phyloP scores from a whole-genome alignment of 2,329 filamentous ascomycete species.

The Colletotrichum sp. region DNA sequence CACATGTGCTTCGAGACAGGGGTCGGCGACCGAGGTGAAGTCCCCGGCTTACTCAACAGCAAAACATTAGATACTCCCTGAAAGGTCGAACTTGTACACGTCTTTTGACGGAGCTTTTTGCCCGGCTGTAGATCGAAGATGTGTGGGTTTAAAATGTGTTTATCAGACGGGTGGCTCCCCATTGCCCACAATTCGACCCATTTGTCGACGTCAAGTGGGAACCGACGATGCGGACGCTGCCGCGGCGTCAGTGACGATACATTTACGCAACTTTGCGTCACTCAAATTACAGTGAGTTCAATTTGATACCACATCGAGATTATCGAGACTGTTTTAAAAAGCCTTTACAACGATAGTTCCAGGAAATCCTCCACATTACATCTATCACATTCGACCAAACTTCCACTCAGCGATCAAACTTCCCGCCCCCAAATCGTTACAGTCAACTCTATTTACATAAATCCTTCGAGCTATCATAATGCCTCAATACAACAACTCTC shows the following conservation, averaged over 20 bases:
- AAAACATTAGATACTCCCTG: not conserved
- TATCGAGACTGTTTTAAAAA: not conserved
- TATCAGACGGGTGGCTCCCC: not conserved
- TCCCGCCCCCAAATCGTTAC: not conserved
- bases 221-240: not conserved
- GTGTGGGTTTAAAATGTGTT: rapidly evolving
- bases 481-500: not conserved
- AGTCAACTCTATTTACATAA: not conserved
- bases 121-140: not conserved
- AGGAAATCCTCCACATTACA: not conserved
- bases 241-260: not conserved
- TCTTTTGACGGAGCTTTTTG: not conserved
- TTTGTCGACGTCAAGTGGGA: not conserved
- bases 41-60: rapidly evolving
- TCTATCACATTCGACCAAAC: not conserved
- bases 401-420: not conserved
- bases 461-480: not conserved
- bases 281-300: too few relatives aligned
- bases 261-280: not conserved
- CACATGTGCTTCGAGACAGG: not conserved
- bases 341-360: not conserved
- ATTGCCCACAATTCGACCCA: not conserved
- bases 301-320: not conserved
- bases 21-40: not conserved
- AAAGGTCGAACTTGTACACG: rapidly evolving